Evolutionary conservation across 257 asterid species (phyloP), one percentile per base, ranked within the genome.

Genomic region (Galeopsis tetrahit): DNA sequence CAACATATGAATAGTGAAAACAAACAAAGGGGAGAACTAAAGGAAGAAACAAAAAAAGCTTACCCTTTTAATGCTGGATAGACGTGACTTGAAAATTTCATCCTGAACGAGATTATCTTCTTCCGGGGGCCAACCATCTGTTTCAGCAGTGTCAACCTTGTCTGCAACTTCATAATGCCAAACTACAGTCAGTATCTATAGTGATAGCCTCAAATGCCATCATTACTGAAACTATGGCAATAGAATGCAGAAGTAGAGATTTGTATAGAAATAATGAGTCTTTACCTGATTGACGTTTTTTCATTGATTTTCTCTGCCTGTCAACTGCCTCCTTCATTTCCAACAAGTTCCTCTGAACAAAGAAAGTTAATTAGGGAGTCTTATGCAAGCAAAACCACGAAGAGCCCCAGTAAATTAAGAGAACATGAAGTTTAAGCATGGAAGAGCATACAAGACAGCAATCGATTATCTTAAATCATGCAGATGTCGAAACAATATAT

Each of bases 41-140:
- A 66, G 58, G 51, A 64, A 65, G 31, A 77, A 69, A 68, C 55
- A 68, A 71, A 63, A 68, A 71, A 63, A 91, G 68, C 3, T n/a
- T 83, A 95, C 99, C 43, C 99, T 93, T 80, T 90, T 95, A 84
- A 95, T 90, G 86, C 93, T 85, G 65, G 97, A 92, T 63, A 95
- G 79, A 48, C 99, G 98, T 74, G 99, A 88, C 81, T 86, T 95
- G 75, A 77, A 87, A 63, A 92, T 85, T 82, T 95, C 99, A 78
- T 95, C 99, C 84, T 90, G 97, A 86, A 88, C 82, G 79, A 87
- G 74, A 79, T 63, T 77, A 78, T 90, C 95, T 78, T 93, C 97
- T 79, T 92, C 99, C 66, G 75, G 96, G 70, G 68, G 59, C 79
- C 85, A 91, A 53, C 85, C 84, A 56, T 92, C 98, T 71, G 84